Base-by-base conservation (phyloP, 164 flowering plant genomes). In the Berberis thunbergii region DNA sequence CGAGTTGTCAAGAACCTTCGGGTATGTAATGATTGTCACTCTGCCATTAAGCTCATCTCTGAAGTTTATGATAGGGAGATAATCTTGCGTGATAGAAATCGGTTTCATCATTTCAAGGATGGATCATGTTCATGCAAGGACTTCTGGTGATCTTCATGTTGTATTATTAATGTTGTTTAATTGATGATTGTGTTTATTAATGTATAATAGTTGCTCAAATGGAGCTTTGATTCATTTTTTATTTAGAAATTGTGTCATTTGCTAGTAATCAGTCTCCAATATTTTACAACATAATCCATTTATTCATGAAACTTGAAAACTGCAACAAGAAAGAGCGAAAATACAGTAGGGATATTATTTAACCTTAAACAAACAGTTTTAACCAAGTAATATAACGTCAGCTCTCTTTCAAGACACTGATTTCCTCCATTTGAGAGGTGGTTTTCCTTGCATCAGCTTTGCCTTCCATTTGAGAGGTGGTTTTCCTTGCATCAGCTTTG, bases 401-500 rank as follows among this genome's bases (percentile, higher is more conserved):
- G 10, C 54, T 62, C 13, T 39, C 13, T 6, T 52, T 52, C n/a
- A 52, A 52, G 55, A 52, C 55, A 52, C 1, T 59, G 46, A 13
- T 13, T 45, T 26, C 26, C 26, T 26, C 26, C 26, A 26, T 26
- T 26, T 26, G 26, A 26, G 26, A 90, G 76, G 78, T 4, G 12
- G 95, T 88, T 54, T 73, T 84, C 72, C 96, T 64, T 67, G 64
- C 43, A 76, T 78, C 64, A 78, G 64, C 75, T 73, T 86, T 1
- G 73, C 49, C n/a, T n/a, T n/a, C n/a, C 70, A 64, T 79, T 72
- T 0, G 85, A n/a, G n/a, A 90, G 76, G 78, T 4, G 12, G 95
- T 88, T 54, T 73, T 84, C 72, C 96, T 64, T 67, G 64, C 43
- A 76, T 78, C 65, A 78, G 64, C 75, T 73, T 86, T 1, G 73